Conservation (phyloP, 345 rosid genomes). For the Eucalyptus camaldulensis region DNA sequence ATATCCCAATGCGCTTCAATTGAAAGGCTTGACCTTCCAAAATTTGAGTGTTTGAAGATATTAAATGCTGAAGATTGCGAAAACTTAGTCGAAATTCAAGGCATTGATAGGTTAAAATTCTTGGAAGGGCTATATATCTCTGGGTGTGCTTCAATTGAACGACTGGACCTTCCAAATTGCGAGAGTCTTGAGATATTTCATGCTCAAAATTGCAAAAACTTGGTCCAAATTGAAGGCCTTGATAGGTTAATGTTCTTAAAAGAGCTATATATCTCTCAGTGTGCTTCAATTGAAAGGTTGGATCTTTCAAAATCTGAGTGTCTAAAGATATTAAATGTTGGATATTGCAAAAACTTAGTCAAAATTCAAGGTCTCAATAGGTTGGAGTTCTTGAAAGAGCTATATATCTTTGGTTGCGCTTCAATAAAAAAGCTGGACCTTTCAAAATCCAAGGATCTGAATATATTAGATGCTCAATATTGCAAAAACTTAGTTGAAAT, state of each 20-base stretch:
- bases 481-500: neutral
- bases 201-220: neutral
- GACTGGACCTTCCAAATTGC: neutral
- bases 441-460: neutral
- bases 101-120: neutral
- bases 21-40: neutral
- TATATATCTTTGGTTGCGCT: neutral
- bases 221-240: neutral
- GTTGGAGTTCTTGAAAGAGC: neutral
- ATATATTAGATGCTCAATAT: neutral
- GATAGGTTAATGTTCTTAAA: neutral
- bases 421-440: neutral
- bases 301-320: neutral
- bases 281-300: neutral
- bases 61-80: neutral
- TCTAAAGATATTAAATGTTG: neutral
- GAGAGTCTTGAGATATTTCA: neutral
- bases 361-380: neutral
- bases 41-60: neutral
- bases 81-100: neutral
- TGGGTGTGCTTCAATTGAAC: neutral
- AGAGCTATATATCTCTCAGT: accelerated
- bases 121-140: neutral
- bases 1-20: neutral
- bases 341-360: neutral